Base-by-base conservation (phyloP, 2,329 filamentous ascomycete species). In the Scleromitrula shiraiana region DNA sequence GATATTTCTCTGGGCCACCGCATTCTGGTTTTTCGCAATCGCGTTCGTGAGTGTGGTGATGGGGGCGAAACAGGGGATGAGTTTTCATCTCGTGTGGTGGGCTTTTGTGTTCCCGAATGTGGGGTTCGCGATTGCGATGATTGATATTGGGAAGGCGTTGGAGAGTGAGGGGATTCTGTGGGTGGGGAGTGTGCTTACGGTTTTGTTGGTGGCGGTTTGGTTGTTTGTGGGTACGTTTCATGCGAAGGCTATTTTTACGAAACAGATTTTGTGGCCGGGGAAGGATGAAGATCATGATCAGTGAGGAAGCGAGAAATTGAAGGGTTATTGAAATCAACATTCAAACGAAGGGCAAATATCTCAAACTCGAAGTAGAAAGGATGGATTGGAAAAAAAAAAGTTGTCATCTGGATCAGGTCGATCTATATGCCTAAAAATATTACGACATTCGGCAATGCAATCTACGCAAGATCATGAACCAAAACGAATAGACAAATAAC, bases 1-100 rank as follows among this genome's bases (percentile, higher is more conserved):
- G 2, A 68, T 85, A 4, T 76, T 77, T 53, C 67, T 88, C 8
- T 88, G 83, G 83, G 75, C 77, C 0, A 62, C 87, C 9, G 70
- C 71, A 8, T 65, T 77, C 49, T 77, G 73, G 73, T 77, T 78
- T 62, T 77, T 77, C 58, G 61, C 60, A 50, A 65, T 71, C n/a
- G 61, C 65, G 7, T 50, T 68, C 3, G 54, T 69, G 22, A 63
- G 64, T 46, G 61, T 68, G 7, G 20, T 62, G 9, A 54, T 60
- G 4, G 67, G 65, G 14, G 62, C 65, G 46, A n/a, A n/a, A n/a
- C 58, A 68, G 9, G 61, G 76, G 22, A 71, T 70, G 59, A 66
- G 68, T 53, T 80, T 80, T 55, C 74, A 79, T 50, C 67, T 83
- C 2, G 76, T 76, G 0, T 83, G 78, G 78, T 83, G 77, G 75